Base-by-base conservation (phyloP, 2,329 filamentous ascomycete species). In the Macrophomina tecta region DNA sequence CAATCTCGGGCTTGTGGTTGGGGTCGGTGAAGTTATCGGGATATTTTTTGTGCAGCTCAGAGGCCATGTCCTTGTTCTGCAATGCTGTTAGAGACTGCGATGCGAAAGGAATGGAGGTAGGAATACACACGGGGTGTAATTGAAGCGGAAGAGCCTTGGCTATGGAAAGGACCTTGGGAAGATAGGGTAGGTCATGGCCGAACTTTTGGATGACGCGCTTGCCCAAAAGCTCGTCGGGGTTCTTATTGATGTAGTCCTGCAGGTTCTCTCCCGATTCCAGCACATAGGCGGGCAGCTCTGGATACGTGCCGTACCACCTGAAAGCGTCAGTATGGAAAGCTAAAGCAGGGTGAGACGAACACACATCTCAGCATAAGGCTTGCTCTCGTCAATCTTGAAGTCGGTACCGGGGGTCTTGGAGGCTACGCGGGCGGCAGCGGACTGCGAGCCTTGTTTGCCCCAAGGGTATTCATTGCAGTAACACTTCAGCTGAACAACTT, bases 1-100 rank as follows among this genome's bases (percentile, higher is more conserved):
- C 90, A 64, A 94, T 93, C 74, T 94, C 91, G 1, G 91, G 91
- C 78, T 93, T 93, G 81, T 93, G 90, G 75, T 93, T 93, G 2
- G 85, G 80, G 70, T 94, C 90, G 1, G 86, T 86, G 75, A 91
- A 93, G 67, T 87, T 85, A 2, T 86, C 77, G 0, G 90, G 90
- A 64, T 92, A 83, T 69, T 87, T 76, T 64, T 84, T 75, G 78
- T 93, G 89, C 2, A 93, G 83, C 71, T 88, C 83, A 8, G 83
- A 78, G 0, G 91, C 86, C 1, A 93, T 83, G 0, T 85, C 81
- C 73, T 90, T 91, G 79, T 93, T 86, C 38, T 78, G 23, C 1
- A 73, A 23, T 7, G 23, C 73, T 61, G 72, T 18, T 2, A 45
- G 34, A 32, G 4, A 3, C 1, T 40, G 23, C 23, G 23, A 23